Evolutionary conservation across 1,284 basidiomycete species (phyloP).

Genomic region (Moesziomyces sp.): DNA sequence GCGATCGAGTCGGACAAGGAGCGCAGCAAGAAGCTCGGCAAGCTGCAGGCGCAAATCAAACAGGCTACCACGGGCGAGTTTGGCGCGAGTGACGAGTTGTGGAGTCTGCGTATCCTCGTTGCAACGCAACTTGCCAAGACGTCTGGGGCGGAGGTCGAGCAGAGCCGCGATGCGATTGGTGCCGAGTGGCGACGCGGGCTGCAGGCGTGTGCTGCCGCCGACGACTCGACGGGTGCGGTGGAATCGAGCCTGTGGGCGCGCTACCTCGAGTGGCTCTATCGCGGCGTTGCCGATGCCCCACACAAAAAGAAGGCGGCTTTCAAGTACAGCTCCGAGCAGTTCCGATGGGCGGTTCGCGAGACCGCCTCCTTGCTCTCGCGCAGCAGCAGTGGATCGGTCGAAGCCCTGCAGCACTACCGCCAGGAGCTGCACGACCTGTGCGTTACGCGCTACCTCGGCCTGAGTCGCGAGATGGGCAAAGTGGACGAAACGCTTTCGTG

Average conservation of each 20-base stretch:
- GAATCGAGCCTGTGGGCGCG: conserved; percentile 28
- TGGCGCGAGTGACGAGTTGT: conserved; percentile 35
- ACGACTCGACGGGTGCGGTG: conserved; percentile 4
- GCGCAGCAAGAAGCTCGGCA: conserved; percentile 19
- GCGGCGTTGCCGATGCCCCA: conserved; percentile 7
- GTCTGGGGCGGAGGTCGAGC: conserved; percentile 11
- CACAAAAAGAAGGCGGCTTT: conserved; percentile 25
- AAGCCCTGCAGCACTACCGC: conserved; percentile 28
- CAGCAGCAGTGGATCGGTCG: conserved; percentile 15
- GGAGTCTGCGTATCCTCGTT: conserved; percentile 40
- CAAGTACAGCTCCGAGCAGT: conserved; percentile 28
- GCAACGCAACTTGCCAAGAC: conserved; percentile 15
- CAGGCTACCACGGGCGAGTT: conserved; percentile 21
- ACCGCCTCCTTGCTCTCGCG: conserved; percentile 37
- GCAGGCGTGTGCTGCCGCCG: conserved; percentile 30
- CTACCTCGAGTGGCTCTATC: conserved; percentile 44
- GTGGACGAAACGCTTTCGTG: conserved; percentile 20
- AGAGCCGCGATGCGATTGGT: conserved; percentile 17
- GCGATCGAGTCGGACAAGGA: conserved; percentile 13
- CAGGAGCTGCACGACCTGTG: conserved; percentile 39
- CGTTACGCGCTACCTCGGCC: conserved; percentile 33
- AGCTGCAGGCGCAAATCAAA: conserved; percentile 26
- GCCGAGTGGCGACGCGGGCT: conserved; percentile 42
- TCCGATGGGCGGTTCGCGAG: conserved; percentile 43
- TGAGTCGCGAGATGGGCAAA: conserved; percentile 21